These are phyloP conservation scores for Heliamphora ciliata DNA, from an alignment of 179 eudicot genomes.

Conservation along the genomic window DNA sequence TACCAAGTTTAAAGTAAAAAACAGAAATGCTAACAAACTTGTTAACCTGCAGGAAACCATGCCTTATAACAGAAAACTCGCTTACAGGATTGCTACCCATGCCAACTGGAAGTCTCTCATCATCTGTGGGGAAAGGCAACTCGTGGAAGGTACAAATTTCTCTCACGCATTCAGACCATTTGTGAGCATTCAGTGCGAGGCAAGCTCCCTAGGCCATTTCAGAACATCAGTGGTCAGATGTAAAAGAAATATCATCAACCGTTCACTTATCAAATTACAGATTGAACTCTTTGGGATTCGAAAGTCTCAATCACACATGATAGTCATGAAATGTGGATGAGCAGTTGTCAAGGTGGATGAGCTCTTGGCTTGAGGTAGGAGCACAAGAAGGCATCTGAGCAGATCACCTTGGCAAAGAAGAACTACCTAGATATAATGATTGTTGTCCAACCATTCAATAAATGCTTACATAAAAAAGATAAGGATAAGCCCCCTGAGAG, in stretches of 20 bases:
- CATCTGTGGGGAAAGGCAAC: slow-evolving; percentile 58
- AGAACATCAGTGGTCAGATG: slow-evolving; percentile 12
- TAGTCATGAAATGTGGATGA: neutral
- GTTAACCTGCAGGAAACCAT: slow-evolving; percentile 6
- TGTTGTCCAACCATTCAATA: neutral
- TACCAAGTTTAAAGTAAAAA: neutral
- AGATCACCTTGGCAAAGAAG: neutral
- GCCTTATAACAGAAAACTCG: slow-evolving; percentile 16
- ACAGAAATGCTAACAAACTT: neutral
- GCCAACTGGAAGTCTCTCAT: slow-evolving; percentile 90
- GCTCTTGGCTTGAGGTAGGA: neutral
- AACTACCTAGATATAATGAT: neutral
- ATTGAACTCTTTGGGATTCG: neutral
- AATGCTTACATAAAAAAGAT: neutral
- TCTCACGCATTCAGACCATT: slow-evolving; percentile 56
- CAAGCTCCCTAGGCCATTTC: slow-evolving; percentile 67
- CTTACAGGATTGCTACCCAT: slow-evolving; percentile 99
- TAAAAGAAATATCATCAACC: neutral
- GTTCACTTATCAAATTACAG: neutral
- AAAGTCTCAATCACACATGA: neutral
- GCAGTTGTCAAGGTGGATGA: neutral
- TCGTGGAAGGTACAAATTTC: slow-evolving; percentile 64
- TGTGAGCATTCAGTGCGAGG: slow-evolving; percentile 68
- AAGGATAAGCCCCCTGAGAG: neutral
- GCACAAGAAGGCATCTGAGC: neutral